Base-by-base conservation (phyloP, 2,329 filamentous ascomycete species). In the Cordyceps fumosorosea region DNA sequence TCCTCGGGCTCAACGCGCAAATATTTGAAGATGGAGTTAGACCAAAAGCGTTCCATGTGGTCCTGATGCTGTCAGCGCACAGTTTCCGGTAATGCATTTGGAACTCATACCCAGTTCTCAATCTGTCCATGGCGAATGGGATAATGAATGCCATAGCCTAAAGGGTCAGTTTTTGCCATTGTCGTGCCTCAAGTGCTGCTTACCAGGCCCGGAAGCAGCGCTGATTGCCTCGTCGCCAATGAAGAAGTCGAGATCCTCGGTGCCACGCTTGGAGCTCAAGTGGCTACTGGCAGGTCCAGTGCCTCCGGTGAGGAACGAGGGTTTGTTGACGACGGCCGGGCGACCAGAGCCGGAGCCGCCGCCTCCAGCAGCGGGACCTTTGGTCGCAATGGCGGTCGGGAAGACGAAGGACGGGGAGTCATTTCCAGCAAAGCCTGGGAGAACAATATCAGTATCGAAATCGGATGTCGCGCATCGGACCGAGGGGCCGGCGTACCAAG, bases 21-120 rank as follows among this genome's bases (percentile, higher is more conserved):
- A 74, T 99, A 99, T 77, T 99, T 99, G 86, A 99, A 99, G 79
- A 99, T 99, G 66, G 95, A 99, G 80, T 98, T 98, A 68, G 96
- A 98, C 95, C 95, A 99, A 80, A 98, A 99, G 66, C 95, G 89
- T 77, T 99, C 95, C 95, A 99, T 99, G 72, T 97, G 91, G 78
- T 99, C 95, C 90, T 95, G 68, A 64, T 60, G 65, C 51, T 64
- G 70, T 77, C 66, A 76, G 73, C 64, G 42, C 5, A n/a, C 3
- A 64, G 56, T 40, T 29, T n/a, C 37, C 20, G 18, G 20, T 60
- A 53, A 45, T 42, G 12, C 32, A 42, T 29, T 22, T 1, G 5
- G n/a, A 53, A 60, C 12, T 65, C 84, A 62, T 81, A 95, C 90
- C 95, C 95, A 99, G 75, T 99, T 98, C 80, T 99, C 95, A 76